Evolutionary conservation across 495 filamentous ascomycete genomes (phyloP).

Genomic region (Penicillium paradoxum): DNA sequence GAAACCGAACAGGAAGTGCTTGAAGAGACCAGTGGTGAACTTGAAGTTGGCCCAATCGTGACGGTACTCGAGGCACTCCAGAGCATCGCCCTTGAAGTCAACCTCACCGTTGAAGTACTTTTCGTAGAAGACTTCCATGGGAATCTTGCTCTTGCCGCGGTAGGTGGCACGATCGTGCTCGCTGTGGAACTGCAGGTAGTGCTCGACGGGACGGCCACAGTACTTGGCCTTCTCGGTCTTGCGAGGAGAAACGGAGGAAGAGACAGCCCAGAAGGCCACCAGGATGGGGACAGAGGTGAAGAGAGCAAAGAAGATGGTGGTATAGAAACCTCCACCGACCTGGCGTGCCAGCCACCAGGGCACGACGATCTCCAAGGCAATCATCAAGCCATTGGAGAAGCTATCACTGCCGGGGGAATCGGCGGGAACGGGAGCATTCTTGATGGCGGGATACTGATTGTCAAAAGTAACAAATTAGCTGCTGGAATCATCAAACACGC

Average conservation of each 20-base stretch:
- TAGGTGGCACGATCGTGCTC: conserved; percentile 67
- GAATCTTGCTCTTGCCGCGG: conserved; percentile 72
- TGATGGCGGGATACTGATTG: conserved; percentile 55
- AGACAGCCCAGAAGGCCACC: conserved; percentile 53
- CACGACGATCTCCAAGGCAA: conserved; percentile 44
- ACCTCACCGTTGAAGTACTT: conserved; percentile 86
- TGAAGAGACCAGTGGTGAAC: conserved; percentile 60
- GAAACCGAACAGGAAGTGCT: conserved; percentile 64
- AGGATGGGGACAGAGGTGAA: conserved; percentile 55
- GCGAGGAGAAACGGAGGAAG: conserved; percentile 54
- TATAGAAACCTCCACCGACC: conserved; percentile 52
- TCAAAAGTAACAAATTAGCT: conserved; percentile 1
- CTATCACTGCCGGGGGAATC: conserved; percentile 54
- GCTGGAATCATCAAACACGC: neutral
- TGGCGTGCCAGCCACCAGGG: conserved; percentile 53
- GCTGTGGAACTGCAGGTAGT: conserved; percentile 81
- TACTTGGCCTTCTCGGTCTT: conserved; percentile 56
- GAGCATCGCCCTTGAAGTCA: conserved; percentile 76
- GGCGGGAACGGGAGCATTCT: conserved; percentile 61
- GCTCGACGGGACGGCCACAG: conserved; percentile 74
- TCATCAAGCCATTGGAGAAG: conserved; percentile 55
- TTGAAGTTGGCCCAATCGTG: conserved; percentile 82
- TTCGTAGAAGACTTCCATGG: conserved; percentile 82
- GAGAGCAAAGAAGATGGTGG: conserved; percentile 53
- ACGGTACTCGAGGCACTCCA: conserved; percentile 76